phyloP scores from a whole-genome alignment of 495 filamentous ascomycete genomes.

The Rostrohypoxylon terebratum region DNA sequence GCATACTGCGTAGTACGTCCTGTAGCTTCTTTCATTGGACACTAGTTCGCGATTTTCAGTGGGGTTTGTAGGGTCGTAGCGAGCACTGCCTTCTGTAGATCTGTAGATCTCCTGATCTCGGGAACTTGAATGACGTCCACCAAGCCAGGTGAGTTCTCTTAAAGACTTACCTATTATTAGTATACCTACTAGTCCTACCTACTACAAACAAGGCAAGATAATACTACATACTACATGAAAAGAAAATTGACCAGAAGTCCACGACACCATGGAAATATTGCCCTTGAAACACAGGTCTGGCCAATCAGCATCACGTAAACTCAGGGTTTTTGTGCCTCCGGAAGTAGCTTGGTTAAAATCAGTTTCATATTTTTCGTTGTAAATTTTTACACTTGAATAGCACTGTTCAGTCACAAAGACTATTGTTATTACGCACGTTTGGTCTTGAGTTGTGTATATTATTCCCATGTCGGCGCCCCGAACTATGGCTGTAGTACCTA shows the following conservation, averaged over 20 bases:
- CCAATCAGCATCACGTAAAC: too few species aligned
- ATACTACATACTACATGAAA: too few species aligned
- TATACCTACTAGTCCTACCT: too few species aligned
- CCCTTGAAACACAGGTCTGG: too few species aligned
- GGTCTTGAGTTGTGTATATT: not conserved
- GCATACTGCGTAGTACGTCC: conserved; percentile 15
- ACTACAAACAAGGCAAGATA: too few species aligned
- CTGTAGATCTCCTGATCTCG: conserved; percentile 21
- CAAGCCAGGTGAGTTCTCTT: too few species aligned
- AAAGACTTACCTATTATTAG: too few species aligned
- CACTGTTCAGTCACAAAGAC: not conserved
- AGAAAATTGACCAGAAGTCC: too few species aligned
- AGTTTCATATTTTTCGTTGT: conserved; percentile 61
- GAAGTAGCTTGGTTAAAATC: conserved; percentile 63
- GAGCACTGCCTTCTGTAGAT: conserved; percentile 4
- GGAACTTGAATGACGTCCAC: not conserved
- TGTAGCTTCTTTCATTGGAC: conserved; percentile 28
- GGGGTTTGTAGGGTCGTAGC: conserved; percentile 20
- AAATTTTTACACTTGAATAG: conserved; percentile 13
- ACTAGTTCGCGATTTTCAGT: conserved; percentile 16
- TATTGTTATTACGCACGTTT: not conserved
- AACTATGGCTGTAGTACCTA: not conserved
- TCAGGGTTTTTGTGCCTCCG: too few species aligned
- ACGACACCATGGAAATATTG: too few species aligned
- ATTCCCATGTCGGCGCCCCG: not conserved